These are phyloP conservation scores for Nevesoporus exiguus DNA, from an alignment of 768 basidiomycete species.

Conservation along the genomic window DNA sequence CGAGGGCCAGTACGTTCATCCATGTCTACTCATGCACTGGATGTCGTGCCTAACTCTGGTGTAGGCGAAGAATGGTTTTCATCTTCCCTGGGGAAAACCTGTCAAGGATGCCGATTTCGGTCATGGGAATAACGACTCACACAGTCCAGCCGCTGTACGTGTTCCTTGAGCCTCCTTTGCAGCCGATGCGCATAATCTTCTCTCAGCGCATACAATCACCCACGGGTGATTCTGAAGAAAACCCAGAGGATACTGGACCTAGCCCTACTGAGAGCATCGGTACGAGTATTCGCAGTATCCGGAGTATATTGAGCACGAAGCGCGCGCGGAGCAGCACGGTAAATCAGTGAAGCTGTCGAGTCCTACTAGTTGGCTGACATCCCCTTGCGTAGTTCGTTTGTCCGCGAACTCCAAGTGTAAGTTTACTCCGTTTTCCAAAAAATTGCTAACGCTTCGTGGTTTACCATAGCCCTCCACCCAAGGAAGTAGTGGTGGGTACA, in stretches of 20 bases:
- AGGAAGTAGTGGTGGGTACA: neutral
- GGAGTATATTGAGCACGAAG: neutral
- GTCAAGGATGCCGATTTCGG: neutral
- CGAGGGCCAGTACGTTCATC: slow-evolving; percentile 11
- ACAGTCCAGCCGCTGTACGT: neutral
- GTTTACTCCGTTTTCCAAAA: neutral
- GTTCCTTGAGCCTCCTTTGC: neutral
- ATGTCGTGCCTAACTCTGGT: neutral
- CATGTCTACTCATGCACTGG: neutral
- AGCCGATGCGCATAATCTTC: neutral
- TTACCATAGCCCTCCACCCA: slow-evolving; percentile 3
- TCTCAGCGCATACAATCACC: neutral
- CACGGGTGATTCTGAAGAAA: neutral
- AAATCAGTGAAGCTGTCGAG: neutral
- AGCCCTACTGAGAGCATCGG: neutral
- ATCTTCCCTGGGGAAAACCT: neutral
- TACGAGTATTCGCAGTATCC: neutral
- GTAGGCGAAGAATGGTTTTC: neutral
- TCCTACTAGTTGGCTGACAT: neutral
- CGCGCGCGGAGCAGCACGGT: neutral
- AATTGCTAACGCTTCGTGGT: neutral
- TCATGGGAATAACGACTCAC: neutral
- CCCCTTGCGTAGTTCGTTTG: neutral
- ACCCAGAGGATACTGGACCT: neutral
- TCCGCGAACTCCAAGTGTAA: slow-evolving; percentile 3